Base-by-base conservation (phyloP, 257 asterid species). In the Penstemon davidsonii region DNA sequence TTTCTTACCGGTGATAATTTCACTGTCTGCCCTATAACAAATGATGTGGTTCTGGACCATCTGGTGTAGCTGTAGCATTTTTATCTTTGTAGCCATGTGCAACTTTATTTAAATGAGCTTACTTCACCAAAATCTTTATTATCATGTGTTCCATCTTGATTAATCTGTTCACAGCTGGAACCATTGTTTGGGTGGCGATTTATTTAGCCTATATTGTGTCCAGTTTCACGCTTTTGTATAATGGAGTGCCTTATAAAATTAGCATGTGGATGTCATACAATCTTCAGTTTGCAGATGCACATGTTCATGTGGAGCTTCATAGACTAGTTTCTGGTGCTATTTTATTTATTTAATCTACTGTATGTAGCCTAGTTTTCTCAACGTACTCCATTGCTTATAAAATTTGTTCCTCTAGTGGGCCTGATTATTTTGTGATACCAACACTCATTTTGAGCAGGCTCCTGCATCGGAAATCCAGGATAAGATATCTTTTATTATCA, bases 381-480 rank as follows among this genome's bases (percentile, higher is more conserved):
- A 4, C 41, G 37, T 36, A 49, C 6, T 40, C 9, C 52, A 49
- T 41, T 54, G 49, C 37, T 51, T n/a, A 5, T 66, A 44, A 44
- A 36, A 55, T 50, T 53, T 67, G 15, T 40, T 42, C 62, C 60
- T 41, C 44, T 45, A 19, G 33, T 4, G 25, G 55, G 5, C 25
- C 63, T 77, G 65, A 70, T 60, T 46, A 41, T 64, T 68, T 74
- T 55, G 54, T 47, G 37, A 18, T 57, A 41, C 67, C 54, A 52
- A 56, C 36, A 12, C 63, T 64, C 33, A 47, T 45, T 52, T 64
- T 18, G 62, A 75, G 80, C 95, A 94, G 99, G 95, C 90, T 63
- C 99, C 99, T 41, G 89, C 89, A 19, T 85, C 88, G 44, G 99
- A 94, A 78, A 71, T 80, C 82, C 99, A 91, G 88, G 99, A 94